Percentiles rank a stretch among this genome's conserved stretches.
Evolutionary conservation across 306 rosid species (phyloP).

Genomic region (Vicia sativa): DNA sequence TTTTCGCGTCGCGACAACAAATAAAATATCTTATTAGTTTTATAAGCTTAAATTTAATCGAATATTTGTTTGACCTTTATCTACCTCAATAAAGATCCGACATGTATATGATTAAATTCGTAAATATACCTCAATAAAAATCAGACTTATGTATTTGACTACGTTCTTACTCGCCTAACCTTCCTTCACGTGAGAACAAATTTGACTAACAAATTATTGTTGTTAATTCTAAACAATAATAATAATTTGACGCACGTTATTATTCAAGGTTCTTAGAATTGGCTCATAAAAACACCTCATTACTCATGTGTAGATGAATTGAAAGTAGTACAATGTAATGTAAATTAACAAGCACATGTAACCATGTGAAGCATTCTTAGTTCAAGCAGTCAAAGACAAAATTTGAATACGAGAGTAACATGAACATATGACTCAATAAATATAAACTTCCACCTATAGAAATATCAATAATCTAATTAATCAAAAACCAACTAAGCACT

Average conservation of each 20-base stretch:
- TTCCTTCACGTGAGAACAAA: no score
- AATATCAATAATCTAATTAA: conserved; percentile 22
- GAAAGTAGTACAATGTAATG: neutral
- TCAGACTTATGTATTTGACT: no score
- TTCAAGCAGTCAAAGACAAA: conserved; percentile 39
- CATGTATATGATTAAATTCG: no score
- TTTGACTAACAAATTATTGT: no score
- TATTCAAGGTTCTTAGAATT: conserved; percentile 6
- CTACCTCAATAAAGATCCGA: no score
- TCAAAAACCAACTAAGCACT: neutral
- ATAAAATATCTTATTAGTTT: no score
- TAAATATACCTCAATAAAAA: no score
- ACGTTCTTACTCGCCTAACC: no score
- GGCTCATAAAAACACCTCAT: neutral
- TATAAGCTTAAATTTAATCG: no score
- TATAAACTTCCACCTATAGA: conserved; percentile 17
- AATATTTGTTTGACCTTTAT: no score
- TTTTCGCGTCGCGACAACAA: no score
- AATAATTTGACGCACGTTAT: conserved; percentile 1
- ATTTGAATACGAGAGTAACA: conserved; percentile 28
- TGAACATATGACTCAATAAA: conserved; percentile 25
- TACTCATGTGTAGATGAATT: neutral
- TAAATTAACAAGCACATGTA: conserved; percentile 47
- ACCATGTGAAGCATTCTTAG: conserved; percentile 46
- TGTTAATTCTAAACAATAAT: neutral